Percentiles rank a stretch among this genome's conserved stretches.
Evolutionary conservation across 139 green algal species (phyloP).

Genomic region (Picochlorum sp.): DNA sequence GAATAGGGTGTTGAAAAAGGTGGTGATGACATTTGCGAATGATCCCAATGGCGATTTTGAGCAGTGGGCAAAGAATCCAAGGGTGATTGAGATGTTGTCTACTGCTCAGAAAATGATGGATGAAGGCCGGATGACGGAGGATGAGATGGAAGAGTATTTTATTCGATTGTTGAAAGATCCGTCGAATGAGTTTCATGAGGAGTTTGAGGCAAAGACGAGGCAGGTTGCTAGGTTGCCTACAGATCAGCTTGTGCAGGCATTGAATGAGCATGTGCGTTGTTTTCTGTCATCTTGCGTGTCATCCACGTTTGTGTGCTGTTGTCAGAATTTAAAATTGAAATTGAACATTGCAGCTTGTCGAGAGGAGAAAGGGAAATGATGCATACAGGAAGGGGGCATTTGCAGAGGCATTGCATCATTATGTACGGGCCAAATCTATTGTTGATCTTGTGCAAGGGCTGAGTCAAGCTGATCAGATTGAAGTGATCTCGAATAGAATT

Average conservation of each 20-base stretch:
- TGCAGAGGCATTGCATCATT: conserved; percentile 39
- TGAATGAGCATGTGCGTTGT: conserved; percentile 58
- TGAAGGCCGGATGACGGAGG: conserved; percentile 44
- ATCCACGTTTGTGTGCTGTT: not conserved
- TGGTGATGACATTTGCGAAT: conserved; percentile 55
- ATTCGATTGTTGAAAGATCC: conserved; percentile 30
- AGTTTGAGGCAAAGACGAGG: conserved; percentile 27
- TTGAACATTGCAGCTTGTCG: conserved; percentile 29
- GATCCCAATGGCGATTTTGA: conserved; percentile 47
- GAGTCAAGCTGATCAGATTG: conserved; percentile 36
- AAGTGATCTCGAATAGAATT: conserved; percentile 42
- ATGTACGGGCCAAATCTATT: conserved; percentile 40
- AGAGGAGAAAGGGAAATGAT: conserved; percentile 49
- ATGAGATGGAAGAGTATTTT: conserved; percentile 43
- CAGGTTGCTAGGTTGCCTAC: conserved; percentile 33
- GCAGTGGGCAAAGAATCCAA: conserved; percentile 46
- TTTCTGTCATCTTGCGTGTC: not conserved
- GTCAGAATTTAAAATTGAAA: no score
- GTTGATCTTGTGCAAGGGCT: conserved; percentile 43
- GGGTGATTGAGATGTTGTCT: conserved; percentile 47
- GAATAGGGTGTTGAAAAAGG: conserved; percentile 34
- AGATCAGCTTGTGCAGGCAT: conserved; percentile 50
- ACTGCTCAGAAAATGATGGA: conserved; percentile 47
- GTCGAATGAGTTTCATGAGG: conserved; percentile 13
- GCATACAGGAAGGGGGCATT: conserved; percentile 29